Conservation (phyloP, 2,329 filamentous ascomycete genomes). For the Ceratocystis huliohia region DNA sequence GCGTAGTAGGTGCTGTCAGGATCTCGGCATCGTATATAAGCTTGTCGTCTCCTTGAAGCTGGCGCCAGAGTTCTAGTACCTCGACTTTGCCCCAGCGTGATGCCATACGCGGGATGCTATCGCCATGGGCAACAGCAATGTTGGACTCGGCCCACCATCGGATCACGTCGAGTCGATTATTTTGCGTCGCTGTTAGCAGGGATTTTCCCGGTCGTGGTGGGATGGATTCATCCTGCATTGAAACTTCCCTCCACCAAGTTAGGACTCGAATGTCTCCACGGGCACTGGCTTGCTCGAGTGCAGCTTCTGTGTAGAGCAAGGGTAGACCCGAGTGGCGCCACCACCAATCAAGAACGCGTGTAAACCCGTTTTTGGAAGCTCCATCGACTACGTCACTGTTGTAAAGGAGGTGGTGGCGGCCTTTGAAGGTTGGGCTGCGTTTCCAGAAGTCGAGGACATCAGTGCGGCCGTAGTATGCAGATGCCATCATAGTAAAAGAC, state of each 20-base stretch:
- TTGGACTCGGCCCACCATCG: conserved; percentile 80
- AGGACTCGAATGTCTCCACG: conserved; percentile 76
- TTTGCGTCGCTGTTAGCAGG: conserved; percentile 70
- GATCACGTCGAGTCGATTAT: conserved; percentile 63
- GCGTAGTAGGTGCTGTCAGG: conserved; percentile 74
- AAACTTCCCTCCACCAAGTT: conserved; percentile 81
- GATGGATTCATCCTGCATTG: conserved; percentile 43
- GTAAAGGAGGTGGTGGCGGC: conserved; percentile 57
- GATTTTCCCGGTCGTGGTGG: conserved; percentile 71
- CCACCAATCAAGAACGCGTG: conserved; percentile 87
- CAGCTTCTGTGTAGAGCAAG: conserved; percentile 73
- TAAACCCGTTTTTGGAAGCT: conserved; percentile 72
- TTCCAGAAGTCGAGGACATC: conserved; percentile 89
- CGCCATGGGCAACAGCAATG: conserved; percentile 66
- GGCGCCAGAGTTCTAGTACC: conserved; percentile 71
- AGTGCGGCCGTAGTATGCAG: conserved; percentile 68
- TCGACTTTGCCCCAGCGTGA: conserved; percentile 73
- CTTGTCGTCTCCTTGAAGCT: conserved; percentile 49
- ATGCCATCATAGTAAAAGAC: conserved; percentile 76
- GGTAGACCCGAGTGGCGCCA: conserved; percentile 62
- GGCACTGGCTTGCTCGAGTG: conserved; percentile 75
- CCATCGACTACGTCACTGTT: conserved; percentile 74
- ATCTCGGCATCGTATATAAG: conserved; percentile 73
- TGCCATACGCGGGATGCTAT: conserved; percentile 71
- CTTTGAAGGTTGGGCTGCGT: conserved; percentile 66